A percentile compares a stretch with the other conserved stretches of the same genome.
phyloP scores from a whole-genome alignment of 176 grass and related monocot genomes.

The Puccinellia tenuiflora region DNA sequence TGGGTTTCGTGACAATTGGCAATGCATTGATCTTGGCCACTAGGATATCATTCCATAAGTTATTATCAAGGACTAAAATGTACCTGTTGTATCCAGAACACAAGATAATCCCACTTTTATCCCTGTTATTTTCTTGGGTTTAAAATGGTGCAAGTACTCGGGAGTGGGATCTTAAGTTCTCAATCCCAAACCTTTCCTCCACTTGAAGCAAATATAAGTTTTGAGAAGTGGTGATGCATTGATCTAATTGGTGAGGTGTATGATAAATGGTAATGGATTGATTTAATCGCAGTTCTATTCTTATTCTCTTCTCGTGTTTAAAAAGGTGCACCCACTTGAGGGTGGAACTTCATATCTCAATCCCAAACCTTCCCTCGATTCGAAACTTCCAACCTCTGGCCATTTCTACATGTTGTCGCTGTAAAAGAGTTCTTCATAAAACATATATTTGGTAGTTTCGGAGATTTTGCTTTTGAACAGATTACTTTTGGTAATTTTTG shows the following conservation, averaged over 20 bases:
- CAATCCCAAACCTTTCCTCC: neutral
- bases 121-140: neutral
- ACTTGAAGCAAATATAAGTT: neutral
- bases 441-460: neutral
- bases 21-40: neutral
- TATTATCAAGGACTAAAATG: neutral
- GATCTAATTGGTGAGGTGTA: neutral
- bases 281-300: neutral
- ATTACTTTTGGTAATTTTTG: neutral
- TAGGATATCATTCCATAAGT: neutral
- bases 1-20: neutral
- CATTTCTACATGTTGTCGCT: neutral
- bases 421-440: neutral
- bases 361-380: neutral
- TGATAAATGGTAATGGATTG: neutral
- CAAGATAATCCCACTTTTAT: neutral
- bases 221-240: neutral
- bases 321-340: neutral
- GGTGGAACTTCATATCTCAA: neutral
- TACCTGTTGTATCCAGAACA: neutral
- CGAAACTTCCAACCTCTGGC: neutral
- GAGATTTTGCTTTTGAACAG: neutral
- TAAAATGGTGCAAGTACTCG: neutral
- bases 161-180: neutral
- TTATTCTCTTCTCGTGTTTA: neutral